Evolutionary conservation across 805 yeast species (phyloP).

Genomic region (Suhomyces sp.): DNA sequence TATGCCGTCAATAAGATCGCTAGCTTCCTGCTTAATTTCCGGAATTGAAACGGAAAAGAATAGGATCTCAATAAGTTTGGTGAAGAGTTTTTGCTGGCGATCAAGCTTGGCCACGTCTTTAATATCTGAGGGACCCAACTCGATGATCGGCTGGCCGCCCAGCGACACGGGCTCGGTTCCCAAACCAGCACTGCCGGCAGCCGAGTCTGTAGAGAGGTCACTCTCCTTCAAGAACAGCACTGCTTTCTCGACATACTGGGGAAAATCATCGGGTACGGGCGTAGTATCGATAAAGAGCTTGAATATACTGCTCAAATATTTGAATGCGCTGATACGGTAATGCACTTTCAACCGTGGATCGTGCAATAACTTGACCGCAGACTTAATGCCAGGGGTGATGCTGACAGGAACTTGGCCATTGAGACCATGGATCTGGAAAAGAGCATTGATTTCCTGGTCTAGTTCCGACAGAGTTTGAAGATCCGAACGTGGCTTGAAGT

Average conservation of each 20-base stretch:
- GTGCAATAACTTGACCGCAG: conserved; percentile 73
- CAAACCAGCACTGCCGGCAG: neutral
- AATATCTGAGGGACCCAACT: conserved; percentile 42
- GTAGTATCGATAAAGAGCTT: conserved; percentile 63
- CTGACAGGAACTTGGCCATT: conserved; percentile 60
- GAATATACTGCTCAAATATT: conserved; percentile 63
- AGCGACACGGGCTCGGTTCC: neutral
- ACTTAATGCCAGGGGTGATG: conserved; percentile 75
- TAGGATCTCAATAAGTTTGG: conserved; percentile 63
- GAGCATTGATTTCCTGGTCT: conserved; percentile 69
- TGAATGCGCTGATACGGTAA: conserved; percentile 75
- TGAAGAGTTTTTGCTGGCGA: conserved; percentile 63
- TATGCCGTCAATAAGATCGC: conserved; percentile 55
- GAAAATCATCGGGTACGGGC: conserved; percentile 45
- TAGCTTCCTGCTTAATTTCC: conserved; percentile 69
- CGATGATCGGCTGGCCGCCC: conserved; percentile 14
- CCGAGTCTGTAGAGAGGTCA: conserved; percentile 11
- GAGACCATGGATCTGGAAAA: conserved; percentile 70
- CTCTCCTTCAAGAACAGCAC: conserved; percentile 45
- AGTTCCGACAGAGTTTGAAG: conserved; percentile 51
- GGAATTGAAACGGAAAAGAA: conserved; percentile 76
- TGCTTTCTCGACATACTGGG: conserved; percentile 46
- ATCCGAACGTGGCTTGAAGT: conserved; percentile 72
- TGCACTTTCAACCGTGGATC: conserved; percentile 61
- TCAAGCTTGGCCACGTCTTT: conserved; percentile 49